Evolutionary conservation across 139 green algal genomes (phyloP).

Genomic region (Tetraselmis chui): DNA sequence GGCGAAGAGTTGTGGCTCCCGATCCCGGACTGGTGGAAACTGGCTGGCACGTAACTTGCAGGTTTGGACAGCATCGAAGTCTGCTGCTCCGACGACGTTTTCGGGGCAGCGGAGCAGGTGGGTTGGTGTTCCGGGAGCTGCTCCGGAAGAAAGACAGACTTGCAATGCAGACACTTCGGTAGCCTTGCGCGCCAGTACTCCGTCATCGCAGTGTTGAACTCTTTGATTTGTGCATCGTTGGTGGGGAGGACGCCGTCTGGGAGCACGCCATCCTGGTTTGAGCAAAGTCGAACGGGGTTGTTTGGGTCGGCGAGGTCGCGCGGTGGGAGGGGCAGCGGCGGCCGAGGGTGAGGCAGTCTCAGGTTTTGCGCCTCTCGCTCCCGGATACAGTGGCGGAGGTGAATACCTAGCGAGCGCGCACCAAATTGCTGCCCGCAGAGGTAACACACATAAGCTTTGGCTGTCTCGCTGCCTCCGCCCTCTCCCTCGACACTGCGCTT

Average conservation of each 20-base stretch:
- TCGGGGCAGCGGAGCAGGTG: neutral
- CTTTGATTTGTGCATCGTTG: neutral
- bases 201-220: neutral
- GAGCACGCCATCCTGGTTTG: neutral
- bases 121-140: neutral
- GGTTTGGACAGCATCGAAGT: neutral
- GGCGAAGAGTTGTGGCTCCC: neutral
- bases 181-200: neutral
- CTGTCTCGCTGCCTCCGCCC: neutral
- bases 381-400: neutral
- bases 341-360: neutral
- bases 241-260: neutral
- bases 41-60: neutral
- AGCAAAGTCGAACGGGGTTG: neutral
- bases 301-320: neutral
- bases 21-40: neutral
- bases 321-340: neutral
- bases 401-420: neutral
- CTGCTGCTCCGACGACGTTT: too few relatives aligned
- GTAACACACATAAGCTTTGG: neutral
- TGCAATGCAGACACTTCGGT: neutral
- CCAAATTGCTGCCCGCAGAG: neutral
- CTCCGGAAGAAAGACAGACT: neutral
- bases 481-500: neutral
- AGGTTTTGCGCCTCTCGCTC: neutral